These are phyloP conservation scores for Fraxinus latifolia DNA, from an alignment of 305 asterid species.

Conservation along the genomic window DNA sequence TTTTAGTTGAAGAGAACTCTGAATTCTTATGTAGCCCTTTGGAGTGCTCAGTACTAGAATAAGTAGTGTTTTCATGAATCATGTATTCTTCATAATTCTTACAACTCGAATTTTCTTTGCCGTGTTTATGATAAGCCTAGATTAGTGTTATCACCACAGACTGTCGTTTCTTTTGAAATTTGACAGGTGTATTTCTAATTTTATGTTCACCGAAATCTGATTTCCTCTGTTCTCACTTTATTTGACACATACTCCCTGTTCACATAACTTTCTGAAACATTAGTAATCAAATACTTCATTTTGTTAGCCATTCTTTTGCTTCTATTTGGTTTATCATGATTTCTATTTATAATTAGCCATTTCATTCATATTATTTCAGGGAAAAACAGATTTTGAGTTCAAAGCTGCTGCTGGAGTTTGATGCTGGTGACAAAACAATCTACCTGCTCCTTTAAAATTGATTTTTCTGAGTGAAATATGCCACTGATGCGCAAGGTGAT, in stretches of 20 bases:
- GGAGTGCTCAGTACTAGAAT: not conserved
- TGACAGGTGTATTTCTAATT: not conserved
- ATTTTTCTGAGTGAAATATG: conserved; percentile 23
- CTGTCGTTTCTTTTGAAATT: not conserved
- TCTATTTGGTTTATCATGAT: not conserved
- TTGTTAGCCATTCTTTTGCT: not conserved
- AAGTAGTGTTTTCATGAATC: not conserved
- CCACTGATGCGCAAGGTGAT: not conserved
- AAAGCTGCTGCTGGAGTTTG: conserved; percentile 62
- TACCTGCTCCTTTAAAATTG: conserved; percentile 14
- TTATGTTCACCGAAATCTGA: not conserved
- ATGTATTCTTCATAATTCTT: not conserved
- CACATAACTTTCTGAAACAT: not conserved
- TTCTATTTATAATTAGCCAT: not conserved
- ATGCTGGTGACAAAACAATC: conserved; percentile 19
- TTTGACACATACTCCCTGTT: not conserved
- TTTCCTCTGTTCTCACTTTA: not conserved
- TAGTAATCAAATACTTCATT: not conserved
- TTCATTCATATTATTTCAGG: conserved; percentile 35
- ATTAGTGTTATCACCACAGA: not conserved
- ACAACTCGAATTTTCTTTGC: not conserved
- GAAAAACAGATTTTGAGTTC: conserved; percentile 49
- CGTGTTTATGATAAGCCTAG: not conserved
- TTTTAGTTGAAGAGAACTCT: not conserved
- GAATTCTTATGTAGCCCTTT: not conserved